Base-by-base conservation (phyloP, 2,329 filamentous ascomycete species). In the Aspergillus fumigatus region DNA sequence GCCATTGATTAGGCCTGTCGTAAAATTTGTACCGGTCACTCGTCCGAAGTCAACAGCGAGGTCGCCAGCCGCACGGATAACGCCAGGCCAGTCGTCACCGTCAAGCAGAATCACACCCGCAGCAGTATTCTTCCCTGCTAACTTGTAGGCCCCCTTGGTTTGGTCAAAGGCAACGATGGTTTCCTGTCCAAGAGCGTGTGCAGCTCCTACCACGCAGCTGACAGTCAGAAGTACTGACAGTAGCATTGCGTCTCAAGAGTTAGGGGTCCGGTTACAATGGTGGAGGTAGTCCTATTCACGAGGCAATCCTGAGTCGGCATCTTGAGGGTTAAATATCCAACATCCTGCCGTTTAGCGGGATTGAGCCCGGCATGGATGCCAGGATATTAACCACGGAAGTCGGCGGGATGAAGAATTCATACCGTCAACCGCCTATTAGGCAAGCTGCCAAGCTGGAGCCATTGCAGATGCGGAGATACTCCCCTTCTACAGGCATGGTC, bases 41-140 rank as follows among this genome's bases (percentile, higher is more conserved):
- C 84, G 82, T 17, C 86, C 86, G 73, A 90, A 88, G 69, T 90
- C 88, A 3, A 77, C 66, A 0, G 86, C 85, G 9, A 90, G 78
- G 69, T 90, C 87, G 41, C 84, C 79, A 0, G 85, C 87, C 4
- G 85, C 86, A 26, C 87, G 81, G 53, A 88, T 79, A 1, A 89
- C 87, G 55, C 86, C 87, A 74, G 84, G 86, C 77, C 83, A 88
- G 58, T 89, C 87, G 54, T 82, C 74, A 21, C 70, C 64, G 9
- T 83, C 82, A n/a, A 85, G 76, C 2, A 82, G 73, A 51, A 87
- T 83, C 5, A 41, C 19, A 9, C 48, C 48, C 11, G 32, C 48
- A 21, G 51, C 43, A n/a, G 40, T 47, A 17, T 32, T 40, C 23
- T 35, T 19, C 7, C 43, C 52, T 4, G 41, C 52, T n/a, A 53